Evolutionary conservation across 331 rosid genomes (phyloP), one percentile per base, ranked within the genome.

Genomic region (Quercus phellos): DNA sequence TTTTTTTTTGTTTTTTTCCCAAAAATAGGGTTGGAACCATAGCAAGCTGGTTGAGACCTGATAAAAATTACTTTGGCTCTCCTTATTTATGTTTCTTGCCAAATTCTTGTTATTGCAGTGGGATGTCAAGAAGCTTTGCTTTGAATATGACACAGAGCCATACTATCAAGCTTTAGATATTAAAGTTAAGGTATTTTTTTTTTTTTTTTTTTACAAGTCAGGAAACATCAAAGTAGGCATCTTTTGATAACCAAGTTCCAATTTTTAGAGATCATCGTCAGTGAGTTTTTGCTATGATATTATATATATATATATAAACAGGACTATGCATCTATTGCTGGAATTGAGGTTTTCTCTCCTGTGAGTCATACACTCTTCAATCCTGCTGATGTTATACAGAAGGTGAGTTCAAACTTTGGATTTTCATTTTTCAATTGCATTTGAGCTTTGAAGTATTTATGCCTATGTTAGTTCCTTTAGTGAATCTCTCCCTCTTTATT

Each of bases 141-240:
- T 94, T 79, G 98, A 94, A 84, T 87, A 84, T 83, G 98, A 90
- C 64, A 87, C 98, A 11, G 98, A 94, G 32, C 98, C 97, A 4
- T 89, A 94, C 81, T 94, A 94, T 75, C 96, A 89, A 77, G 93
- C 89, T 78, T 60, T 94, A 58, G 97, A 92, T 74, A 42, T 38
- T 18, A 87, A 73, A 84, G 89, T 90, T 34, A 90, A 92, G 96
- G 98, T 94, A 79, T 63, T 72, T n/a, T 51, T 70, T 61, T 4
- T 13, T 24, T 27, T 46, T 27, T 16, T 46, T 13, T 46, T 12
- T 46, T n/a, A 21, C 59, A 29, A 30, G 38, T 32, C n/a, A 38
- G 12, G 46, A 38, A 38, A 38, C 46, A 38, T 38, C 0, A 38
- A 32, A 32, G 13, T 29, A 29, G 11, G 2, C 69, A 29, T 63